Conservation (phyloP, 1,284 basidiomycete species). For the Grifola frondosa region DNA sequence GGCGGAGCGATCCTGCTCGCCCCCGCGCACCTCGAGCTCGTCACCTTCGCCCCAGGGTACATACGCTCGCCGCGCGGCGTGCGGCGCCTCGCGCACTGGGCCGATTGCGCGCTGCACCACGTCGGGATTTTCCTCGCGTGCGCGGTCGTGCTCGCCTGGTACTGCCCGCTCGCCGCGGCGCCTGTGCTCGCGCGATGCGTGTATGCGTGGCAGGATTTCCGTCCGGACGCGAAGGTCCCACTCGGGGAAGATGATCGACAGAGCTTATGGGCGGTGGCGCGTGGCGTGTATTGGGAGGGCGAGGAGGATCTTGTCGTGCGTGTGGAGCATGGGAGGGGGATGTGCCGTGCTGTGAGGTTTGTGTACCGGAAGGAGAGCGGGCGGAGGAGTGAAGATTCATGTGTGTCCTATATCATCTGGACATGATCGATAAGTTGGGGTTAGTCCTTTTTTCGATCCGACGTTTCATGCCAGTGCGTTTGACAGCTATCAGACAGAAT, state of each 20-base stretch:
- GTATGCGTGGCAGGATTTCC: slow-evolving; percentile 40
- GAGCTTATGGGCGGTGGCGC: slow-evolving; percentile 37
- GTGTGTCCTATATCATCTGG: too few species aligned
- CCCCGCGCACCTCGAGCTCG: slow-evolving; percentile 37
- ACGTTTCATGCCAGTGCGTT: too few species aligned
- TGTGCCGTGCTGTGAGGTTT: too few species aligned
- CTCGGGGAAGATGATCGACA: slow-evolving; percentile 47
- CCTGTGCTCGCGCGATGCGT: slow-evolving; percentile 33
- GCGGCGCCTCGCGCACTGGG: slow-evolving; percentile 45
- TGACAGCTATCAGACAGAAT: too few species aligned
- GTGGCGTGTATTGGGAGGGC: slow-evolving; percentile 3
- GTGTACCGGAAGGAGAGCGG: too few species aligned
- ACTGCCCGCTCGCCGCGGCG: slow-evolving; percentile 29
- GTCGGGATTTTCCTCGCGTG: slow-evolving; percentile 41
- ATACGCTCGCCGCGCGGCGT: slow-evolving; percentile 34
- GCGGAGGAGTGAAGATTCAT: too few species aligned
- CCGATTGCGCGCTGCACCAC: slow-evolving; percentile 41
- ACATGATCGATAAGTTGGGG: too few species aligned
- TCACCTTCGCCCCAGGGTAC: slow-evolving; percentile 43
- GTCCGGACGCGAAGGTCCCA: slow-evolving; percentile 32
- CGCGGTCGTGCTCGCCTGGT: slow-evolving; percentile 28
- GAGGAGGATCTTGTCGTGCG: neutral
- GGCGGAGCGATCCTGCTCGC: slow-evolving; percentile 43
- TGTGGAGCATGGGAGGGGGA: too few species aligned
- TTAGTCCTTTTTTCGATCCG: too few species aligned